These are phyloP conservation scores for Starmerella cellae DNA, from an alignment of 805 yeast species.

Conservation along the genomic window DNA sequence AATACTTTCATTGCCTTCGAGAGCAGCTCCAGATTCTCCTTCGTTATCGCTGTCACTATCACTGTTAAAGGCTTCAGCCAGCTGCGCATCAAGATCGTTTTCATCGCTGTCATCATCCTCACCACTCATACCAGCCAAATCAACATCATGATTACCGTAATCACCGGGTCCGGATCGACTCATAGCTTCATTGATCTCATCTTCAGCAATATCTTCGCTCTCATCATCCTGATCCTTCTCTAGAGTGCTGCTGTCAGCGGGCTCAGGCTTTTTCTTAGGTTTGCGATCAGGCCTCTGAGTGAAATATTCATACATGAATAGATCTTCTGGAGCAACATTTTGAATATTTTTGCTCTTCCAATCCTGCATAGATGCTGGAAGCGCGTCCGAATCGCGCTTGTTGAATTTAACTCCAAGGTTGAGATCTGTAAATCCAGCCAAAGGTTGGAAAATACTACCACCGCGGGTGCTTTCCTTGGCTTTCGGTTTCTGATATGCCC, in stretches of 20 bases:
- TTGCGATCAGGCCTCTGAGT: constrained; percentile 30
- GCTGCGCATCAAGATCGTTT: constrained; percentile 26
- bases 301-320: constrained; percentile 79
- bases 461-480: constrained; percentile 65
- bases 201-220: constrained; percentile 34
- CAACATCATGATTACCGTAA: constrained; percentile 41
- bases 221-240: constrained; percentile 29
- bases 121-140: constrained; percentile 28
- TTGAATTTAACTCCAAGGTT: constrained; percentile 25
- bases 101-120: constrained; percentile 35
- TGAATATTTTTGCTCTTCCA: constrained; percentile 53
- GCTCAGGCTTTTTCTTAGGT: constrained; percentile 26
- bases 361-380: constrained; percentile 72
- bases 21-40: background rate
- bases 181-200: constrained; percentile 68
- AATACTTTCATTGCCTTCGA: constrained; percentile 53
- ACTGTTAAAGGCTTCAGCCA: constrained; percentile 24
- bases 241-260: constrained; percentile 28
- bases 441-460: constrained; percentile 92
- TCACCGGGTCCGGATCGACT: constrained; percentile 64
- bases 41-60: constrained; percentile 42
- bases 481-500: constrained; percentile 87
- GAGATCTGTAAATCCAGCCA: constrained; percentile 47
- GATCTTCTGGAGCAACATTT: constrained; percentile 73
- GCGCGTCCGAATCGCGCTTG: constrained; percentile 38